A percentile compares a stretch with the other conserved stretches of the same genome.
Evolutionary conservation across 163 green algal genomes (phyloP).

Genomic region (Prototheca cutis): DNA sequence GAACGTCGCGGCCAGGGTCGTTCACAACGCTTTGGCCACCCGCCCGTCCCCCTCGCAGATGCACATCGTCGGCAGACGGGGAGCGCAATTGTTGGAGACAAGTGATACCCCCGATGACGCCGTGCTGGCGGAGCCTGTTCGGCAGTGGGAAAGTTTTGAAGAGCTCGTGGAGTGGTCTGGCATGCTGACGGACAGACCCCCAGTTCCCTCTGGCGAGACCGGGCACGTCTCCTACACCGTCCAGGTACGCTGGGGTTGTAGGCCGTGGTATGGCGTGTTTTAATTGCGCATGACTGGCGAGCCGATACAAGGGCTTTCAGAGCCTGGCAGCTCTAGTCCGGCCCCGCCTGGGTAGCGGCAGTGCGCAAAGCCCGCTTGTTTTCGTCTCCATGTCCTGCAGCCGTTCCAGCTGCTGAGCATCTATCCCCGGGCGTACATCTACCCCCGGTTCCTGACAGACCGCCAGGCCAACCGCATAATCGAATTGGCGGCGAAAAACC

Average conservation of each 20-base stretch:
- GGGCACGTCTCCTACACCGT: conserved; percentile 31
- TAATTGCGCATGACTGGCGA: too few relatives aligned
- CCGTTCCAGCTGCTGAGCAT: conserved; percentile 36
- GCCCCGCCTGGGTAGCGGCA: too few relatives aligned
- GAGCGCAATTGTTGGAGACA: not conserved
- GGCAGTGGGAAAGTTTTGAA: conserved; percentile 6
- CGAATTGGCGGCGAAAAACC: conserved; percentile 20
- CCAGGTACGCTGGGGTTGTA: not conserved
- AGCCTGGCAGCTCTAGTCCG: too few relatives aligned
- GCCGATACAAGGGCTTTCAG: too few relatives aligned
- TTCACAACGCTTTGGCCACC: not conserved
- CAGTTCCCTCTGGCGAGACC: conserved; percentile 12
- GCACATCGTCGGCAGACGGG: not conserved
- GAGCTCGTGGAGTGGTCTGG: conserved; percentile 22
- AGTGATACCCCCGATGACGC: too few relatives aligned
- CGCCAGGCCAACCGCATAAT: conserved; percentile 29
- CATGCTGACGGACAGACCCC: conserved; percentile 19
- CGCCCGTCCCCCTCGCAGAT: not conserved
- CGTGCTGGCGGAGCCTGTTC: not conserved
- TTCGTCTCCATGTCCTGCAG: too few relatives aligned
- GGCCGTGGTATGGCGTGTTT: too few relatives aligned
- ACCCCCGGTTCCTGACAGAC: conserved; percentile 34
- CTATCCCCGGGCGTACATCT: conserved; percentile 42
- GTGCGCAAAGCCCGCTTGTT: too few relatives aligned
- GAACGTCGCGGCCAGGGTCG: not conserved